Evolutionary conservation across 169 alveolate species (phyloP), one percentile per base, ranked within the genome.

Genomic region (Babesia ovis): DNA sequence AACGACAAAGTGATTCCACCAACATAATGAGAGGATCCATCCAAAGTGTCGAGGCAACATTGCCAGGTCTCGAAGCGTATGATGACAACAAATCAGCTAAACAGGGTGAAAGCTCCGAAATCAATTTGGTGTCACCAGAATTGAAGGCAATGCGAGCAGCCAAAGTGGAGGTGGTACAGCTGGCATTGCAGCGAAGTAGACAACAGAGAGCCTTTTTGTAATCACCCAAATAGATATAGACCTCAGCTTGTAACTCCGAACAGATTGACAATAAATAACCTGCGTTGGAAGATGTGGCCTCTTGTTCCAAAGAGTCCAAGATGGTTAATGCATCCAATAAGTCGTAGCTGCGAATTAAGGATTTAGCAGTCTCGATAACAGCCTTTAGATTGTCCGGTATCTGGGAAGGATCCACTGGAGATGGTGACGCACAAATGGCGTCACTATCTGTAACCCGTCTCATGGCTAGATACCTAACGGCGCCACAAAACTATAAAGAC

Each of bases 241-340:
- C 42, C 50, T 46, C 74, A 12, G 74, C 74, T 23, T 64, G 74
- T 31, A 64, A 8, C 16, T 4, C 54, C 0, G 74, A 45, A 56
- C 60, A 46, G n/a, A 3, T 59, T 31, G 27, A 2, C 37, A 64
- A 14, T 4, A 48, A 20, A 12, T 46, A 59, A 3, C 22, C 31
- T n/a, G n/a, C 34, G 1, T 50, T 43, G 31, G 0, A 0, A 1
- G 16, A 20, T 9, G 20, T 0, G n/a, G 45, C 12, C 11, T 34
- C 37, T 16, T 9, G 18, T 20, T 46, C 74, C 20, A 45, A 34
- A 18, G 31, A 14, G 2, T 48, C 29, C 51, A 64, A 37, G 14
- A 64, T 27, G 22, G 51, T 14, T 16, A 64, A 16, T 4, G 74
- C 74, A 12, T 64, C 61, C 53, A 48, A 2, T 12, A 46, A 64